Evolutionary conservation across 2,329 filamentous ascomycete species (phyloP).

Genomic region (Epichloe sibirici): DNA sequence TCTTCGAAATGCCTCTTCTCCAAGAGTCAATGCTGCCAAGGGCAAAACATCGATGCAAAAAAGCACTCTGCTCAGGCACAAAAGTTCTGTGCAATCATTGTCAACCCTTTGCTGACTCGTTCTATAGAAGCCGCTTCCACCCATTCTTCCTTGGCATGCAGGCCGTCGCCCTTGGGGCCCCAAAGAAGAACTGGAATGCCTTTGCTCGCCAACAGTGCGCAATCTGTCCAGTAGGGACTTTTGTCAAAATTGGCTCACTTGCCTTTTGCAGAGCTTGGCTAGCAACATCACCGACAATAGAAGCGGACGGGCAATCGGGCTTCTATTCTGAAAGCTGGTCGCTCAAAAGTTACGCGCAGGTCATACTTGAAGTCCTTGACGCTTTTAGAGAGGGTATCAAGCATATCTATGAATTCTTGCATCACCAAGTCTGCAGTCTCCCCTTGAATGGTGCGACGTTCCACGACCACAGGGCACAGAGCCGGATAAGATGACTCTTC

Average conservation of each 20-base stretch:
- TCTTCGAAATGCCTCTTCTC: too few relatives aligned
- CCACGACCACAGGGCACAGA: slow-evolving; percentile 33
- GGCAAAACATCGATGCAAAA: too few relatives aligned
- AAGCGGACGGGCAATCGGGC: neutral
- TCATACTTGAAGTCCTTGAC: slow-evolving; percentile 28
- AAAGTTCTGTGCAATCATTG: slow-evolving; percentile 16
- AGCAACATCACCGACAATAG: slow-evolving; percentile 23
- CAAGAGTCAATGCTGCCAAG: too few relatives aligned
- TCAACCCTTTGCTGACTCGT: slow-evolving; percentile 19
- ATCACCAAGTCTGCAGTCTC: slow-evolving; percentile 27
- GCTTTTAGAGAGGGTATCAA: slow-evolving; percentile 20
- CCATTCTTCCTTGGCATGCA: slow-evolving; percentile 39
- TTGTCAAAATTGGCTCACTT: slow-evolving; percentile 15
- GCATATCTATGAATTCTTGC: slow-evolving; percentile 19
- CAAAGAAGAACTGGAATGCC: too few relatives aligned
- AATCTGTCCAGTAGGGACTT: slow-evolving; percentile 36
- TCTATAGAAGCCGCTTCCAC: slow-evolving; percentile 30
- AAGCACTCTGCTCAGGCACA: slow-evolving; percentile 9
- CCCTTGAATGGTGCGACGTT: slow-evolving; percentile 34
- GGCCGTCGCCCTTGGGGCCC: slow-evolving; percentile 29
- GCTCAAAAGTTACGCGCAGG: slow-evolving; percentile 27
- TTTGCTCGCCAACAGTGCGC: slow-evolving; percentile 25
- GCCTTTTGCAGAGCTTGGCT: slow-evolving; percentile 10
- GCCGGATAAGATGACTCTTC: slow-evolving; percentile 39
- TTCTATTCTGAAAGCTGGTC: slow-evolving; percentile 29